Conservation (phyloP, 257 asterid species). For the Gentiana macrophylla region DNA sequence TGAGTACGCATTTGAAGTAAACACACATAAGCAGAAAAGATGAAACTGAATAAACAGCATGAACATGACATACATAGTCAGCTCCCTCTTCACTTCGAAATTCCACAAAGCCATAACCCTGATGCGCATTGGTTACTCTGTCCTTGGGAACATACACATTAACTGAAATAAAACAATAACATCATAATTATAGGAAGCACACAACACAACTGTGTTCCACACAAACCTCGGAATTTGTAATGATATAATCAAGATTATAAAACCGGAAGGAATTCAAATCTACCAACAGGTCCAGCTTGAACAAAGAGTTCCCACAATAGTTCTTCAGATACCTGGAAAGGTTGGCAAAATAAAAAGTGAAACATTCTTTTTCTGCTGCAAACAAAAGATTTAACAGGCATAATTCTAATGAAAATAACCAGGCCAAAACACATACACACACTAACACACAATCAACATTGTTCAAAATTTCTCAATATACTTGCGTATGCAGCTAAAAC, state of each 20-base stretch:
- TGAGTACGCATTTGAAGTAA: too few species aligned
- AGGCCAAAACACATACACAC: too few species aligned
- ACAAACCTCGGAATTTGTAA: not conserved
- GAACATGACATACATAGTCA: slow-evolving; percentile 57
- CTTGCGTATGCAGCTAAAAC: too few species aligned
- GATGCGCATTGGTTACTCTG: slow-evolving; percentile 89
- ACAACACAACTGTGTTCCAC: not conserved
- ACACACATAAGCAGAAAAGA: slow-evolving; percentile 1
- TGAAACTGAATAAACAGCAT: slow-evolving; percentile 7
- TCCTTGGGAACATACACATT: slow-evolving; percentile 97
- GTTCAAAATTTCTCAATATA: too few species aligned
- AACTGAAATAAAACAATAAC: slow-evolving; percentile 25
- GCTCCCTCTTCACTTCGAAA: slow-evolving; percentile 98
- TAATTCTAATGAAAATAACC: too few species aligned
- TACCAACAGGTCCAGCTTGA: slow-evolving; percentile 98
- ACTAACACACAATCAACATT: too few species aligned
- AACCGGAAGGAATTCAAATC: slow-evolving; percentile 6
- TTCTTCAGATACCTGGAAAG: slow-evolving; percentile 73
- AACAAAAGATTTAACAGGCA: too few species aligned
- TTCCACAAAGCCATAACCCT: slow-evolving; percentile 94
- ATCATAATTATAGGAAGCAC: slow-evolving; percentile 4
- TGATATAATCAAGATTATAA: not conserved
- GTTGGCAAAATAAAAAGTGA: not conserved
- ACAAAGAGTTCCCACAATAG: slow-evolving; percentile 87
- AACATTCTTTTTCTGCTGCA: not conserved